Base-by-base conservation (phyloP, 768 basidiomycete genomes). In the Floccularia luteovirens region DNA sequence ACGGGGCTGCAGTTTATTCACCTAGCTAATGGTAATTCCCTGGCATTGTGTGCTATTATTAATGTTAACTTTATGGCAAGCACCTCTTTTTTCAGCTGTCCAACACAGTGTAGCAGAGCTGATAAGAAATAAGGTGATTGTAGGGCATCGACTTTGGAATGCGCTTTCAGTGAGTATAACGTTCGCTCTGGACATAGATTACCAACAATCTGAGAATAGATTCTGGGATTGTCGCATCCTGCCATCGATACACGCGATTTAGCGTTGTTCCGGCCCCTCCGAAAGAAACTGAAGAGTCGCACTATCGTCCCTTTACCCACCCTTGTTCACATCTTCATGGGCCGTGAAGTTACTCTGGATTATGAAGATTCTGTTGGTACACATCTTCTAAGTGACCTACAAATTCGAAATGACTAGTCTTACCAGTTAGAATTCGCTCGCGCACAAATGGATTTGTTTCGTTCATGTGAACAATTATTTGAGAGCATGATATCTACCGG, bases 131-230 rank as follows among this genome's bases (percentile, higher is more conserved):
- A 75, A 72, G 47, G 66, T 77, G 13, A 52, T 78, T 20, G 63
- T 78, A n/a, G 76, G 77, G n/a, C 68, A 78, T 48, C 57, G 62
- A 23, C 52, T 77, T 14, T 77, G 75, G 75, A 58, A 63, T 30
- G 69, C 73, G 46, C 55, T 77, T 43, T 75, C 74, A 35, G 76
- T 73, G 48, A 36, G 65, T 57, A 36, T 35, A 32, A 38, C 24
- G 16, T 24, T n/a, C 20, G 7, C 16, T 13, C 28, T 22, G 21
- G 8, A 37, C 24, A 20, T 24, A 37, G 13, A 8, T 34, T 37
- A 22, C 14, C 10, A 8, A 30, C 14, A 8, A 10, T 14, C 6
- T 8, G 19, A 21, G n/a, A 30, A 27, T 48, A 78, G 75, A 65
- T 75, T 11, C 50, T 78, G 49, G 70, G 68, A 11, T 52, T 77